These are phyloP conservation scores for Galeopsis tetrahit DNA, from an alignment of 257 asterid genomes.

Conservation along the genomic window DNA sequence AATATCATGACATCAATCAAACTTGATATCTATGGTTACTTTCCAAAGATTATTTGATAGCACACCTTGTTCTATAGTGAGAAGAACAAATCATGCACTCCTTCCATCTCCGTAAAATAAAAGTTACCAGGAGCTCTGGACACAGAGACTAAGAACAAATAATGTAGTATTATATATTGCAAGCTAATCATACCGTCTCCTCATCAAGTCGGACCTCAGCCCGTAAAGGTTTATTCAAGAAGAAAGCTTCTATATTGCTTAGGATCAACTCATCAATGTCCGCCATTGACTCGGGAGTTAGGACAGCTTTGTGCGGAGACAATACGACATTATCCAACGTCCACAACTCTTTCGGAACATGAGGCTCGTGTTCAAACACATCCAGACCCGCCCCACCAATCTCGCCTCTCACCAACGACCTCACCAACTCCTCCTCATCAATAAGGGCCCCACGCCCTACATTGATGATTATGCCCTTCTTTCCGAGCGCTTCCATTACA, in stretches of 20 bases:
- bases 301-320: slow-evolving; percentile 60
- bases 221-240: slow-evolving; percentile 49
- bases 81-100: too few relatives aligned
- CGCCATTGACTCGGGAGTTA: slow-evolving; percentile 49
- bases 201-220: slow-evolving; percentile 42
- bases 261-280: slow-evolving; percentile 35
- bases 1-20: not conserved
- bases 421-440: slow-evolving; percentile 70
- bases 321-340: slow-evolving; percentile 68
- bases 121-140: too few relatives aligned
- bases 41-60: too few relatives aligned
- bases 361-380: slow-evolving; percentile 75
- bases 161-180: not conserved
- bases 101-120: too few relatives aligned
- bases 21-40: not conserved
- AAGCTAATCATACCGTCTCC: not conserved
- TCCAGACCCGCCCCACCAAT: slow-evolving; percentile 81
- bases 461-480: slow-evolving; percentile 56
- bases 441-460: slow-evolving; percentile 67
- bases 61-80: too few relatives aligned
- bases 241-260: slow-evolving; percentile 68
- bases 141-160: too few relatives aligned
- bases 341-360: slow-evolving; percentile 53
- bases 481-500: slow-evolving; percentile 59
- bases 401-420: slow-evolving; percentile 54